Conservation (phyloP, 495 filamentous ascomycete genomes). For the Astrocystis sublimbata region DNA sequence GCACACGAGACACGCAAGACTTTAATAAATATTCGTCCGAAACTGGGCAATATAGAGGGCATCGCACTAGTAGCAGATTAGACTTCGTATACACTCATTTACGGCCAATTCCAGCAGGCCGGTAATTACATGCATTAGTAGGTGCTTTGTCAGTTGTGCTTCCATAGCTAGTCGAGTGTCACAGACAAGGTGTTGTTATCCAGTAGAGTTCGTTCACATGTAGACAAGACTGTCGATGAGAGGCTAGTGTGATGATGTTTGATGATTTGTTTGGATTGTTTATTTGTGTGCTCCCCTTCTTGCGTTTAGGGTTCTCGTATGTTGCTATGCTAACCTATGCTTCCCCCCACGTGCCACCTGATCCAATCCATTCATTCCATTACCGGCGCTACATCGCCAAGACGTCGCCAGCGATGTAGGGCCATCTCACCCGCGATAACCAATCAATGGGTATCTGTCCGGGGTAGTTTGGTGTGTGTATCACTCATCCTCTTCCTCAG, state of each 20-base stretch:
- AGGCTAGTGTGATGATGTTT: not conserved
- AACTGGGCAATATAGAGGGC: not conserved
- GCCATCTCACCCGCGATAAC: conserved; percentile 14
- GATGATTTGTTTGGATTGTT: conserved; percentile 7
- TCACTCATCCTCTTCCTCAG: not conserved
- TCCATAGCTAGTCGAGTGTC: too few species aligned
- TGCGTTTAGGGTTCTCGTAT: not conserved
- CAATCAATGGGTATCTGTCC: not conserved
- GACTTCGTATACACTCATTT: not conserved
- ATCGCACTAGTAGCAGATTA: not conserved
- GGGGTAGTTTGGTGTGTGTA: conserved; percentile 2
- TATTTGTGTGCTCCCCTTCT: not conserved
- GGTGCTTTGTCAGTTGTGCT: too few species aligned
- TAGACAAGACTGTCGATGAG: too few species aligned
- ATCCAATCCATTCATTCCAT: not conserved
- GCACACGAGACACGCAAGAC: not conserved
- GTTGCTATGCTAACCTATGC: not conserved
- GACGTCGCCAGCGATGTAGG: not conserved
- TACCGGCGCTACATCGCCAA: conserved; percentile 11
- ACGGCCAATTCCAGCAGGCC: not conserved
- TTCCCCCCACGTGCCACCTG: not conserved
- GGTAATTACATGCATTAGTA: conserved; percentile 12
- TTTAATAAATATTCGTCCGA: not conserved
- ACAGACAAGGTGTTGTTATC: too few species aligned
- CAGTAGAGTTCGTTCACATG: too few species aligned